Percentiles rank a stretch among this genome's conserved stretches.
phyloP scores from a whole-genome alignment of 345 rosid species.

The Eucalyptus leucophloia region DNA sequence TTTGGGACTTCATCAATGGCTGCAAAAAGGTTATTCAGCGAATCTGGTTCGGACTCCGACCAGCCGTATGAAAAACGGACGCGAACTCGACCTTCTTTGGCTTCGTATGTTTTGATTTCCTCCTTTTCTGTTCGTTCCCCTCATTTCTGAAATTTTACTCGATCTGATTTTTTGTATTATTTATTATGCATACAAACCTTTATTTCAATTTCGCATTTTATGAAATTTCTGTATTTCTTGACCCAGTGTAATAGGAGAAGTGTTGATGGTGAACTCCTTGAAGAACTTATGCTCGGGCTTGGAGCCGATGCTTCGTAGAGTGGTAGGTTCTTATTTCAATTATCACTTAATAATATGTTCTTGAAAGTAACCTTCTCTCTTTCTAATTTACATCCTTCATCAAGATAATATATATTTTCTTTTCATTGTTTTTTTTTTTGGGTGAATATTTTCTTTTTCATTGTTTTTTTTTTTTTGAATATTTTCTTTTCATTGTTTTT shows the following conservation, averaged over 20 bases:
- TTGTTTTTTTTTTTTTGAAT: too few relatives aligned
- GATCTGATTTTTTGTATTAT: background rate
- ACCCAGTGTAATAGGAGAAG: conserved; percentile 51
- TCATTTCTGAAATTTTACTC: background rate
- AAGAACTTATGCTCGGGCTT: conserved; percentile 33
- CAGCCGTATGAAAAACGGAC: conserved; percentile 41
- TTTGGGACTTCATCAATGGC: conserved; percentile 26
- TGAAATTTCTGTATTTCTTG: background rate
- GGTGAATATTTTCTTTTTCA: too few relatives aligned
- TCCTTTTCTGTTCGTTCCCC: background rate
- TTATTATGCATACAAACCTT: background rate
- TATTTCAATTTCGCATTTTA: background rate
- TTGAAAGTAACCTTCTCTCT: background rate
- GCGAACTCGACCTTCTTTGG: conserved; percentile 40
- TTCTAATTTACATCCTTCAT: background rate
- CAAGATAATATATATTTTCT: background rate
- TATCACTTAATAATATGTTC: too few relatives aligned
- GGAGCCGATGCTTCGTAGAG: conserved; percentile 75
- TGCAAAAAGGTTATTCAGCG: conserved; percentile 35
- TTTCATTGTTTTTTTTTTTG: background rate
- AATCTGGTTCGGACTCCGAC: conserved; percentile 24
- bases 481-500: background rate
- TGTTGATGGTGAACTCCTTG: conserved; percentile 29
- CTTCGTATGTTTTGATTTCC: conserved; percentile 40
- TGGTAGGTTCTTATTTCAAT: conserved; percentile 29